These are phyloP conservation scores for Beauveria sp. DNA, from an alignment of 2,329 filamentous ascomycete species.

Conservation along the genomic window DNA sequence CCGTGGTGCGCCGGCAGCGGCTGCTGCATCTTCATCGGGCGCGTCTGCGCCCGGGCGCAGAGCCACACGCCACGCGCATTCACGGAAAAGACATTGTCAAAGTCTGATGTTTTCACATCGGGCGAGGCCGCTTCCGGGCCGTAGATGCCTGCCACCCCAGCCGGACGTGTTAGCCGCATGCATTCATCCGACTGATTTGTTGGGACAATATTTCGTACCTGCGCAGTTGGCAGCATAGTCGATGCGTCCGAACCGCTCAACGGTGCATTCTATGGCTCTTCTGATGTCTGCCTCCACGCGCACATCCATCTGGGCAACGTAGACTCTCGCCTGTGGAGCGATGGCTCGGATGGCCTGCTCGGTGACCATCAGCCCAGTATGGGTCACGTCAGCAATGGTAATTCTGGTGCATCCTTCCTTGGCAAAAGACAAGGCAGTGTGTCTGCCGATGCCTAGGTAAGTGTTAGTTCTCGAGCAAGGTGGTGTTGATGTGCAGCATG, in stretches of 20 bases:
- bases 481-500: neutral
- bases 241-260: conserved; percentile 29
- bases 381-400: conserved; percentile 31
- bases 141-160: conserved; percentile 23
- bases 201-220: conserved; percentile 17
- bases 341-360: conserved; percentile 20
- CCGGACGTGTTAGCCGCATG: neutral
- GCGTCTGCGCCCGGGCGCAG: conserved; percentile 32
- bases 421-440: conserved; percentile 35
- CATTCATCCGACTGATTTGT: neutral
- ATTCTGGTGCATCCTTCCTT: conserved; percentile 35
- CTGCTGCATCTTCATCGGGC: conserved; percentile 36
- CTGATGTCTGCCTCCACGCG: conserved; percentile 26
- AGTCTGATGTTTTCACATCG: conserved; percentile 27
- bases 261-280: conserved; percentile 23
- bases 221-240: conserved; percentile 41
- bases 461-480: neutral
- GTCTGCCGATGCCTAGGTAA: conserved; percentile 33
- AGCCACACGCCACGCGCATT: conserved; percentile 40
- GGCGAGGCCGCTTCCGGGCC: conserved; percentile 28
- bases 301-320: conserved; percentile 26
- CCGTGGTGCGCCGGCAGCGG: conserved; percentile 31
- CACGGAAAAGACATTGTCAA: conserved; percentile 33
- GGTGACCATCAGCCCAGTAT: conserved; percentile 25
- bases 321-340: conserved; percentile 20